Percentiles rank a stretch among this genome's conserved stretches.
phyloP scores from a whole-genome alignment of 768 basidiomycete species.

The Kwoniella dejecticola region DNA sequence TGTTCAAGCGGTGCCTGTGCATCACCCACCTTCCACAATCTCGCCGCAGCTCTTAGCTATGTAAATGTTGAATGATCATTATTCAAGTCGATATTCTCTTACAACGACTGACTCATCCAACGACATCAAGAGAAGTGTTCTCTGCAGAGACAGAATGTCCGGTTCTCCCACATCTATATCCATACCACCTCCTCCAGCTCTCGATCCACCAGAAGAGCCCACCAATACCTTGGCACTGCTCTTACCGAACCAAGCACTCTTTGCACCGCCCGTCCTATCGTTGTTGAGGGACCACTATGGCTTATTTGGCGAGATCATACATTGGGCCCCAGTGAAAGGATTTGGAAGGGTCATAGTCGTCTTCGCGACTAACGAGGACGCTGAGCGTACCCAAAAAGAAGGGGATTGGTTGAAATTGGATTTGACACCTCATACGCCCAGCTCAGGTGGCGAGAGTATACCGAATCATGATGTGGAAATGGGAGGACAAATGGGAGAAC shows the following conservation, averaged over 20 bases:
- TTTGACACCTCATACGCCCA: constrained; percentile 20
- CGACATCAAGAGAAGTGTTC: too few relatives aligned
- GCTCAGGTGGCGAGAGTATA: constrained; percentile 11
- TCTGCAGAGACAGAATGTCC: too few relatives aligned
- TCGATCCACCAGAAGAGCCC: constrained; percentile 14
- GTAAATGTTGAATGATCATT: too few relatives aligned
- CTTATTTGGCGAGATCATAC: constrained; percentile 75
- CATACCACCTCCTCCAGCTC: constrained; percentile 19
- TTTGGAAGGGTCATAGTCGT: constrained; percentile 84
- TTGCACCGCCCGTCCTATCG: constrained; percentile 68
- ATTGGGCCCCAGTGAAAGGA: constrained; percentile 83
- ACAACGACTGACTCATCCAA: too few relatives aligned
- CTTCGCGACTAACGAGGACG: constrained; percentile 58
- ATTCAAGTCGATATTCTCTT: too few relatives aligned
- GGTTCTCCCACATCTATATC: background rate
- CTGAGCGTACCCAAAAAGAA: constrained; percentile 64
- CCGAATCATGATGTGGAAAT: background rate
- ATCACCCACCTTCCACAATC: too few relatives aligned
- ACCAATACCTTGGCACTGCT: constrained; percentile 89
- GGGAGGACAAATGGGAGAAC: too few relatives aligned
- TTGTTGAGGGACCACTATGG: constrained; percentile 73
- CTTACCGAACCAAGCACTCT: constrained; percentile 73
- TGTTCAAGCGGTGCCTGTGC: too few relatives aligned
- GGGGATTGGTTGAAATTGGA: constrained; percentile 57
- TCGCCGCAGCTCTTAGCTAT: too few relatives aligned